Evolutionary conservation across 2,329 filamentous ascomycete species (phyloP), one percentile per base, ranked within the genome.

Genomic region (Grosmannia clavigera): DNA sequence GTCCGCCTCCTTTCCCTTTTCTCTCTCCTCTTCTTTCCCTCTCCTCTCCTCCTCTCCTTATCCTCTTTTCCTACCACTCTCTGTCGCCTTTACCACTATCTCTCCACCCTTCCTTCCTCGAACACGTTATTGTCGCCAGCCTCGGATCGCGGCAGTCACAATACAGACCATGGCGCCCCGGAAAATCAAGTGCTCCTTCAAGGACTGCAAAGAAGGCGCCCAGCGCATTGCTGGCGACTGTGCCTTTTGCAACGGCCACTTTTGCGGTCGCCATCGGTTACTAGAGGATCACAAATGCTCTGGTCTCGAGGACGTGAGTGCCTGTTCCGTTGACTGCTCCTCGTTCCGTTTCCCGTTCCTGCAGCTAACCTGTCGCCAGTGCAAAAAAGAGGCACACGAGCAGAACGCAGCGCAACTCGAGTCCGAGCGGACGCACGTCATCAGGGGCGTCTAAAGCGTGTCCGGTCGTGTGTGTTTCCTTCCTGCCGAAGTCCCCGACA

Each of bases 171-270:
- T 85, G 82, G 82, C 86, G 64, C 81, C 85, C 64, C 89, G 87
- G 77, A 90, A 88, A 80, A 84, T 87, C 67, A 86, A 88, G 68
- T 97, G 94, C 80, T 87, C 81, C 65, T 91, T 89, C 78, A 92
- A 92, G 75, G 86, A 91, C 67, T 97, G 94, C 84, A 90, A 85
- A 71, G 86, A 90, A 67, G 82, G 83, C 35, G 92, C 91, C 19
- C 92, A 96, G 74, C 87, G 90, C 65, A 96, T 99, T 69, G 89
- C 96, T 62, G 94, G 94, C 59, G 92, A 97, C 77, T 99, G 94
- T 76, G 87, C 85, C 63, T 97, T 97, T 79, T 99, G 94, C 78
- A 80, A 87, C 60, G 91, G 92, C 54, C 89, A 95, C 72, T 97
- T 90, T 79, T 99, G 94, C 76, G 90, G 90, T 68, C 95, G 91